Evolutionary conservation across 306 rosid species (phyloP), one percentile per base, ranked within the genome.

Genomic region (Alnus glutinosa): DNA sequence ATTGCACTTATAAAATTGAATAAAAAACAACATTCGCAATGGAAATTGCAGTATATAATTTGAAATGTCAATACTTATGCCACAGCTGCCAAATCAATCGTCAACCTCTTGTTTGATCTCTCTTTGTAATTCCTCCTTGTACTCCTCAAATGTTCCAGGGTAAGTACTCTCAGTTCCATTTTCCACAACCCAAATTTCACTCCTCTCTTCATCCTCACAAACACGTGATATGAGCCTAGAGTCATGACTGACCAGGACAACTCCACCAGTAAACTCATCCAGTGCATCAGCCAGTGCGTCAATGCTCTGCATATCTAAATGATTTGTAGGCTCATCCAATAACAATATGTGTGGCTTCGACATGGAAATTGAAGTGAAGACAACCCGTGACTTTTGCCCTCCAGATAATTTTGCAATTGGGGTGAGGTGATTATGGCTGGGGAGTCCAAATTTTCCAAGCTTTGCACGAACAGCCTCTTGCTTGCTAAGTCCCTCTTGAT

Each of bases 311-410:
- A 92, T 92, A 71, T 92, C 97, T 52, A 92, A 74, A 85, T 92
- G 94, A 82, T 91, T 91, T 13, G 90, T 91, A 12, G 97, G 97
- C 83, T 92, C 97, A 84, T 92, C 97, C 70, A 89, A 85, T 75
- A 92, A 80, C 61, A 92, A 85, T 52, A 92, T 92, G 90, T 92
- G 97, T 42, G 97, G 97, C 80, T 62, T 92, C 39, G 91, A 92
- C 97, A 92, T 92, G 78, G 94, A 92, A 79, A 92, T 92, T 2
- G 97, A 92, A 7, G 97, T 92, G 84, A 92, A 92, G 50, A 92
- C 97, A 75, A 92, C 97, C 34, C 94, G 80, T 9, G 92, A 39
- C 81, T 88, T 90, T 82, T 88, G 92, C 55, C 94, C 94, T 13
- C 94, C 94, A 14, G 94, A 90, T 77, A 90, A 73, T 76, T 90